phyloP scores from a whole-genome alignment of 2,329 filamentous ascomycete genomes.

The Coniochaeta prunicola region DNA sequence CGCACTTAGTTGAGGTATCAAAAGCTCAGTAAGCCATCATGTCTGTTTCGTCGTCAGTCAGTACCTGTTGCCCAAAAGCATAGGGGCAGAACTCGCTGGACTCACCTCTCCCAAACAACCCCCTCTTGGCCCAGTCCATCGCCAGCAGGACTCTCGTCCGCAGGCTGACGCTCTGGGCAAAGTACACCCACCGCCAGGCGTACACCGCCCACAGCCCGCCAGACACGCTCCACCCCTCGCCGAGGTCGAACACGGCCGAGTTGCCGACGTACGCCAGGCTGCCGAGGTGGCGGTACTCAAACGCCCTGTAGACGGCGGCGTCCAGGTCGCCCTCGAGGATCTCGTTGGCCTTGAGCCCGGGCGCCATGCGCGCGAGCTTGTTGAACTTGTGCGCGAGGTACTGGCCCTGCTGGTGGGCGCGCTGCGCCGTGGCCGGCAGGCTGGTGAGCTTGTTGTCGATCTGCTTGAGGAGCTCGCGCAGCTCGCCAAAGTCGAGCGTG shows the following conservation, averaged over 20 bases:
- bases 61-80: not conserved
- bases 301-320: conserved; percentile 86
- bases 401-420: conserved; percentile 89
- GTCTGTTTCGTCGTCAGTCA: not conserved
- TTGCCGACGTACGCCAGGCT: conserved; percentile 94
- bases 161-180: conserved; percentile 93
- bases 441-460: conserved; percentile 95
- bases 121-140: conserved; percentile 99
- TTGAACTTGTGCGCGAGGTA: conserved; percentile 94
- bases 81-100: too few relatives aligned
- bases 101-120: conserved; percentile 90
- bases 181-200: conserved; percentile 93
- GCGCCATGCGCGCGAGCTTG: conserved; percentile 71
- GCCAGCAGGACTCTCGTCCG: conserved; percentile 81
- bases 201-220: conserved; percentile 92
- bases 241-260: conserved; percentile 87
- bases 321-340: conserved; percentile 86
- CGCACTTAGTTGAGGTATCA: not conserved
- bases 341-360: conserved; percentile 71
- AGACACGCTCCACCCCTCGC: conserved; percentile 65
- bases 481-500: conserved; percentile 88
- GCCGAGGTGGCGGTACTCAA: conserved; percentile 88
- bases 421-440: conserved; percentile 88
- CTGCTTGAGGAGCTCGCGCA: conserved; percentile 78
- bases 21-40: not conserved